Base-by-base conservation (phyloP, 768 basidiomycete species). In the Serendipita sp. region DNA sequence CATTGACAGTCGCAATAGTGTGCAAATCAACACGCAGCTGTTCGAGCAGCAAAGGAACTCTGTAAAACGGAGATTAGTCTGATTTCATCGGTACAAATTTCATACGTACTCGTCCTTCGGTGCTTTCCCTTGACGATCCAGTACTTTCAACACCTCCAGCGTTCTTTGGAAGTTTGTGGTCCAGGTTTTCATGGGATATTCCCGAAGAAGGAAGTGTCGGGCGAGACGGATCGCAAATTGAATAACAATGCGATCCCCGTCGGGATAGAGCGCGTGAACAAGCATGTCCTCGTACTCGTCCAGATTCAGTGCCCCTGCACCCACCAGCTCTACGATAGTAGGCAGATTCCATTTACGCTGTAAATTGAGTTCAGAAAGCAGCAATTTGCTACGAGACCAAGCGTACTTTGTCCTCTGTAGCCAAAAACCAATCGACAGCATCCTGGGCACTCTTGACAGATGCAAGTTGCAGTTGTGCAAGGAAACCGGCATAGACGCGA, bases 331-430 rank as follows among this genome's bases (percentile, higher is more conserved):
- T 34, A 91, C 84, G 0, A 93, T 96, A 68, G 96, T 95, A 10
- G 92, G 83, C 10, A 98, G 86, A 71, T 97, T 97, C 76, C 89
- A 88, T 76, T 99, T 99, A 70, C 96, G 91, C 91, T 94, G 69
- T 5, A 62, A 65, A 68, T 67, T 38, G 56, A 45, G 18, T 32
- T 70, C 18, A 69, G 65, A 37, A 15, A 67, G 45, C 69, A 32
- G 24, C 45, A 38, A 5, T 13, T 32, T 18, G 11, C 18, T 54
- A 68, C 16, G 30, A 51, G 35, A 38, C n/a, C 51, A 10, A 3
- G 77, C 83, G 65, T 65, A 93, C 92, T 77, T 94, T 90, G 72
- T 99, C 96, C 72, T 98, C 94, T 2, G 96, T 90, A 72, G 92
- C 96, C 51, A 97, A 76, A 56, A 99, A 78, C 96, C 96, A 99